Evolutionary conservation across 352 stramenopile genomes (phyloP).

Genomic region (Phytophthora tubulina): DNA sequence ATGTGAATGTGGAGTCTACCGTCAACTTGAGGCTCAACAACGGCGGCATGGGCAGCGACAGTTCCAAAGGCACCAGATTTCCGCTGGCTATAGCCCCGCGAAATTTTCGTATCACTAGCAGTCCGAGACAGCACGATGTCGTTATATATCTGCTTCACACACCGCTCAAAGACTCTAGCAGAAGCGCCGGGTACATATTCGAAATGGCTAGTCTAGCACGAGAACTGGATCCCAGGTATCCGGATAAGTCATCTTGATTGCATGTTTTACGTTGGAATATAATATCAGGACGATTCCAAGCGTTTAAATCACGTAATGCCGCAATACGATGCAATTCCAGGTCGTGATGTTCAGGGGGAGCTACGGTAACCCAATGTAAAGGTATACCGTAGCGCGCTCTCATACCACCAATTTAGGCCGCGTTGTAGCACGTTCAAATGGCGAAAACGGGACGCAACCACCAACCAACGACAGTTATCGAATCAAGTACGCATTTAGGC

Average conservation of each 20-base stretch:
- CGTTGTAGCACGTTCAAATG: conserved; percentile 1
- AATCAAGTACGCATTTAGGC: conserved; percentile 7
- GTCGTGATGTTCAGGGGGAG: conserved; percentile 14
- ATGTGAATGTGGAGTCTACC: conserved; percentile 31
- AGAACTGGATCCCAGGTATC: conserved; percentile 1
- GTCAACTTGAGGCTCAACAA: conserved; percentile 33
- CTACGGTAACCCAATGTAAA: conserved; percentile 12
- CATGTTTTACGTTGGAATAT: conserved; percentile 6
- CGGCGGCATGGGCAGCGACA: conserved; percentile 16
- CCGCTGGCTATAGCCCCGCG: conserved; percentile 12
- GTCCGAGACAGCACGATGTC: background rate
- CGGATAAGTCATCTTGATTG: conserved; percentile 7
- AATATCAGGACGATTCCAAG: conserved; percentile 4
- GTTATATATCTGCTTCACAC: no score
- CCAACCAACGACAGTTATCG: conserved; percentile 6
- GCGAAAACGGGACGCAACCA: conserved; percentile 12
- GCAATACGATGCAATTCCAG: conserved; percentile 20
- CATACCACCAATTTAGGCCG: conserved; percentile 12
- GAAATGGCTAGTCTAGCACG: background rate
- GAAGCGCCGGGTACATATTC: conserved; percentile 3
- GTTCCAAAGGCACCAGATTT: conserved; percentile 7
- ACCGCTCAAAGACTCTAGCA: background rate
- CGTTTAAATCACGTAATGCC: background rate
- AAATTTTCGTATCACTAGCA: conserved; percentile 6
- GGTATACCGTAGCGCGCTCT: background rate